Evolutionary conservation across 1,139 yeast species (phyloP).

Genomic region (Geotrichum aggregatum): DNA sequence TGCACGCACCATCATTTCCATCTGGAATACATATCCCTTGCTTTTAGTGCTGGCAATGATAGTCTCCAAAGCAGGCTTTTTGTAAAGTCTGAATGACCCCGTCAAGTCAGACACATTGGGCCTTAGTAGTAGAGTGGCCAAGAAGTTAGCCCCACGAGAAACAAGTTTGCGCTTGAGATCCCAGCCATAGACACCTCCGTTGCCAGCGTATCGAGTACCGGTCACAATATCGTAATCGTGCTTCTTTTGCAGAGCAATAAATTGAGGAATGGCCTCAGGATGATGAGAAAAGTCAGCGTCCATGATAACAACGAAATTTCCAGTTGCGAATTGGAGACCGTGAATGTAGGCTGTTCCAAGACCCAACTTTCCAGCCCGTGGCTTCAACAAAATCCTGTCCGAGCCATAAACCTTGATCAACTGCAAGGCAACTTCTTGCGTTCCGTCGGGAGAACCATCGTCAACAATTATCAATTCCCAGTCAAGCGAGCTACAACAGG

Average conservation of each 20-base stretch:
- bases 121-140: conserved; percentile 67
- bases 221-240: conserved; percentile 71
- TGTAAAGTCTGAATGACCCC: conserved; percentile 74
- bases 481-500: conserved; percentile 43
- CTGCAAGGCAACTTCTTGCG: conserved; percentile 68
- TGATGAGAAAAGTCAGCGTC: conserved; percentile 81
- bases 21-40: conserved; percentile 82
- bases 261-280: conserved; percentile 75
- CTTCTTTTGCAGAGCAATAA: conserved; percentile 63
- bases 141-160: conserved; percentile 76
- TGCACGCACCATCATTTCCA: conserved; percentile 88
- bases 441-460: conserved; percentile 80
- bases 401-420: conserved; percentile 59
- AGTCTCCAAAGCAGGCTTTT: conserved; percentile 62
- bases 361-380: conserved; percentile 77
- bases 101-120: conserved; percentile 75
- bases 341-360: conserved; percentile 81
- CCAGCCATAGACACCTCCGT: conserved; percentile 86
- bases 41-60: conserved; percentile 67
- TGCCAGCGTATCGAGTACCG: conserved; percentile 79
- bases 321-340: conserved; percentile 68
- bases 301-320: conserved; percentile 76
- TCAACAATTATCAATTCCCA: conserved; percentile 82
- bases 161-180: conserved; percentile 76
- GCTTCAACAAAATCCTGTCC: conserved; percentile 60